These are phyloP conservation scores for Bruguiera sexangula DNA, from an alignment of 345 rosid species.

Conservation along the genomic window DNA sequence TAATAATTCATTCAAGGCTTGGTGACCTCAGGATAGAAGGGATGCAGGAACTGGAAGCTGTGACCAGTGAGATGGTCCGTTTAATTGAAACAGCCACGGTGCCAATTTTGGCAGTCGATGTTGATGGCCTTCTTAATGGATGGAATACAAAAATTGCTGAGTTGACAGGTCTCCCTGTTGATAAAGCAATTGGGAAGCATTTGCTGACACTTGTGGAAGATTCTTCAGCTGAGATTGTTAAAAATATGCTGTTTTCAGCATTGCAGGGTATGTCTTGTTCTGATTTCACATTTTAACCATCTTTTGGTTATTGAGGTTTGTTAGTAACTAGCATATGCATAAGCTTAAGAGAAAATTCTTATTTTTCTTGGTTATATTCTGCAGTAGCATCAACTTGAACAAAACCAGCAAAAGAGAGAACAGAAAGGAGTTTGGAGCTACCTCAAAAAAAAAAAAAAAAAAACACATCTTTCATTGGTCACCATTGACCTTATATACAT, in stretches of 20 bases:
- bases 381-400: too few species aligned
- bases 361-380: too few species aligned
- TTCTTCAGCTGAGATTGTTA: slow-evolving; percentile 58
- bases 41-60: slow-evolving; percentile 84
- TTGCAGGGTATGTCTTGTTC: slow-evolving; percentile 59
- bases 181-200: slow-evolving; percentile 80
- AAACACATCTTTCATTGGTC: too few species aligned
- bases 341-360: neutral
- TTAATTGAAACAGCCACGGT: slow-evolving; percentile 89
- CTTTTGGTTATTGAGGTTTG: neutral
- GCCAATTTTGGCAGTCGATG: slow-evolving; percentile 87
- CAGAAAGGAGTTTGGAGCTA: too few species aligned
- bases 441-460: too few species aligned
- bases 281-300: neutral
- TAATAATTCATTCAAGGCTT: slow-evolving; percentile 54
- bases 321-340: neutral
- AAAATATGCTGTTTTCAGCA: slow-evolving; percentile 66
- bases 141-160: slow-evolving; percentile 94
- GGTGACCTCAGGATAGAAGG: slow-evolving; percentile 79
- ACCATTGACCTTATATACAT: too few species aligned
- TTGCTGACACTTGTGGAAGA: slow-evolving; percentile 82
- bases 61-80: slow-evolving; percentile 94
- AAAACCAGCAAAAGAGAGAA: too few species aligned
- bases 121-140: slow-evolving; percentile 81
- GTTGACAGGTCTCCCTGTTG: slow-evolving; percentile 77